Evolutionary conservation across 2,329 filamentous ascomycete genomes (phyloP).

Genomic region (Fusarium foetens): DNA sequence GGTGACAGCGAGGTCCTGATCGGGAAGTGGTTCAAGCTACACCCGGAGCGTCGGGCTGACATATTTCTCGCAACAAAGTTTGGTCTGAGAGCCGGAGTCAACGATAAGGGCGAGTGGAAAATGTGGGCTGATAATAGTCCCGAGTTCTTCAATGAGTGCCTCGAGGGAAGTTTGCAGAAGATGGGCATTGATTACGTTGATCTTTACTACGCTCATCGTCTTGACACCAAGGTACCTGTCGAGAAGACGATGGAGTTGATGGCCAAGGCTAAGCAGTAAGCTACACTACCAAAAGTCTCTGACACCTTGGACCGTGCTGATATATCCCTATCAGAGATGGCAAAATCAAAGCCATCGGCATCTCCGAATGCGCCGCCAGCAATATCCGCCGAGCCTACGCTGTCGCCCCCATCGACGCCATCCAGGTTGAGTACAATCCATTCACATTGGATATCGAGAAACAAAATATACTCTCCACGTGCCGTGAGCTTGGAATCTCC

Average conservation of each 20-base stretch:
- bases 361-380: background rate
- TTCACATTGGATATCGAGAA: background rate
- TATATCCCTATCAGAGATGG: background rate
- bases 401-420: background rate
- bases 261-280: background rate
- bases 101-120: accelerated
- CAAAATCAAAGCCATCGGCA: background rate
- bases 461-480: background rate
- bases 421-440: background rate
- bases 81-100: background rate
- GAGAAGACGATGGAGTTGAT: background rate
- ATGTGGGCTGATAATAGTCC: background rate
- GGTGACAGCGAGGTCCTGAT: background rate
- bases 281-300: accelerated
- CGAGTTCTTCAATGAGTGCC: background rate
- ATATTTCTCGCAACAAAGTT: background rate
- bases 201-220: background rate
- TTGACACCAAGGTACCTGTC: background rate
- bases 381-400: background rate
- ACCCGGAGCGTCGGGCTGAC: background rate
- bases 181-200: background rate
- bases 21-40: background rate
- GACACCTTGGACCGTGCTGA: accelerated
- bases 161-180: background rate
- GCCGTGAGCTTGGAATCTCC: background rate